Evolutionary conservation across 2,329 filamentous ascomycete genomes (phyloP), one percentile per base, ranked within the genome.

Genomic region (Diaporthe ampelina): DNA sequence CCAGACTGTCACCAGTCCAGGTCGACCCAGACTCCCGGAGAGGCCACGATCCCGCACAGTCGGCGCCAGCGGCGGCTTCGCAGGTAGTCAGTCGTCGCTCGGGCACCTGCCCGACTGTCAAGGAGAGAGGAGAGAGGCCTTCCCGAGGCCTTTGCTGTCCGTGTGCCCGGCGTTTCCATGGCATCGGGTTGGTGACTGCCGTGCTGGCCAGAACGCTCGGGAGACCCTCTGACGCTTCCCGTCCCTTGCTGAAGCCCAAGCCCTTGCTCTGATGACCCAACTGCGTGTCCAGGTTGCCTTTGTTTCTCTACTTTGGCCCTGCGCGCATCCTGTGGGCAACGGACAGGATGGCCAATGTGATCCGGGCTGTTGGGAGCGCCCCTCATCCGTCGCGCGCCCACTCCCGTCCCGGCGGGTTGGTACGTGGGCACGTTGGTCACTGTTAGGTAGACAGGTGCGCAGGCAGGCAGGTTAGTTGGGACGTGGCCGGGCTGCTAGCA

Each of bases 341-440:
- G 48, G 21, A 24, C 19, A 52, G 61, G 61, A 52, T 45, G 61
- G 29, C 19, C 63, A 29, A 21, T n/a, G 21, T 54, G 48, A 68
- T 68, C 63, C 63, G 32, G 63, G 63, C 63, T 68, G 63, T 40
- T 54, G 63, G 63, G n/a, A 54, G 63, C 63, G 63, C 63, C 63
- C 45, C 32, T 24, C 29, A 21, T 68, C 45, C 63, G 52, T 68
- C n/a, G 63, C n/a, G 63, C 48, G 48, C n/a, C 43, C 3, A 45
- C 1, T 9, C 24, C 32, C 4, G 48, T 54, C 32, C 32, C 29
- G 63, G 40, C 43, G 37, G 8, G 45, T 52, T 21, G 32, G 63
- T 19, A 43, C 17, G 40, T 26, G 24, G 45, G 45, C 32, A 26
- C 13, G n/a, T 37, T 48, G n/a, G 63, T 21, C 8, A 24, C 37